Base-by-base conservation (phyloP, 805 yeast species). In the Metschnikowia reukaufii region DNA sequence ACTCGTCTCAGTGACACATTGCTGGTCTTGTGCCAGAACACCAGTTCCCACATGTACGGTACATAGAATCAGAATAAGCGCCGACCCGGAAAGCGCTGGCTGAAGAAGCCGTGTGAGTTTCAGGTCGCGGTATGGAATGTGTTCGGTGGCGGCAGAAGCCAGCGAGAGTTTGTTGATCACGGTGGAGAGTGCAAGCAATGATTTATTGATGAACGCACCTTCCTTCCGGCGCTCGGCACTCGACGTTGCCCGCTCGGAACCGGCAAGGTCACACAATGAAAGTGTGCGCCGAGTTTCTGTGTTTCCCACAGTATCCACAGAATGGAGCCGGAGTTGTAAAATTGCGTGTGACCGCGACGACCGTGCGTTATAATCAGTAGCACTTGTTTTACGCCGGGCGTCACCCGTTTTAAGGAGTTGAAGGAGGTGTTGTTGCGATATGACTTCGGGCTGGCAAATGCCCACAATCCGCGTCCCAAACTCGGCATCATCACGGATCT, bases 271-370 rank as follows among this genome's bases (percentile, higher is more conserved):
- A 70, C 98, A 92, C 46, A 92, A 73, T 29, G 92, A 88, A 27
- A 92, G 77, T 0, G 89, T 82, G 30, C 90, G 77, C 32, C 72
- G 65, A 13, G 66, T 68, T 44, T 72, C 76, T 0, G 61, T 54
- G 4, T 73, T 76, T 10, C 71, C 65, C 0, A 59, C 52, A 10
- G 68, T 45, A 61, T 77, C 78, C 1, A 74, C 69, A 4, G 72
- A 63, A 2, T 70, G 70, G 15, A 92, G 61, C 48, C 82, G 72
- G 17, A 94, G 74, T 62, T 87, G 83, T 6, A 92, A 81, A 18
- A 92, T 84, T 0, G 97, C 96, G 64, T 92, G 99, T 2, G 96
- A 88, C 54, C 99, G 77, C 0, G 97, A 88, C 8, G 95, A 85
- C 51, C 95, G 76, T 2, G 88, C 74, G 63, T 92, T 92, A 69